phyloP scores from a whole-genome alignment of 208 protist species.

The Trypanosomatidae sp. region DNA sequence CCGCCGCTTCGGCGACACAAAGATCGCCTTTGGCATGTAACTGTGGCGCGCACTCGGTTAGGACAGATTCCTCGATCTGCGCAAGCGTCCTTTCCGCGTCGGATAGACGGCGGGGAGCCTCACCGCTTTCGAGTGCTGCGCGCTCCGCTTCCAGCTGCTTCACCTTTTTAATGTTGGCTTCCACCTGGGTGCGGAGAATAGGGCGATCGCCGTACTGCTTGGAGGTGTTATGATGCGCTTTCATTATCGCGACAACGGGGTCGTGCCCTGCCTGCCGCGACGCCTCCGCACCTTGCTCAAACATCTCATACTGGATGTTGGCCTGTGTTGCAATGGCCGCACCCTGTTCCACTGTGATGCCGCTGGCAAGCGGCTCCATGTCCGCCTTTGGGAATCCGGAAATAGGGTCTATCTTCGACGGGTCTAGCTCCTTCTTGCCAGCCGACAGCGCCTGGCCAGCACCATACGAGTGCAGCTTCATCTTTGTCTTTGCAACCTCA shows the following conservation, averaged over 20 bases:
- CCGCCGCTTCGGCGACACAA: background rate
- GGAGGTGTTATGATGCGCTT: slow-evolving; percentile 53
- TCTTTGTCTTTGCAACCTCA: slow-evolving; percentile 86
- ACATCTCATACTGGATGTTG: slow-evolving; percentile 75
- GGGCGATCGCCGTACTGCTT: slow-evolving; percentile 71
- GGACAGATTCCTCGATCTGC: slow-evolving; percentile 24
- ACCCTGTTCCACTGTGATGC: slow-evolving; percentile 87
- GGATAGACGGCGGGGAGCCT: background rate
- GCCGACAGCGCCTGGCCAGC: slow-evolving; percentile 54
- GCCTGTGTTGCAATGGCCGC: slow-evolving; percentile 74
- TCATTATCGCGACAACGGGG: slow-evolving; percentile 57
- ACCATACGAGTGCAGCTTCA: slow-evolving; percentile 83
- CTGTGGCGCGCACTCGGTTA: slow-evolving; percentile 2
- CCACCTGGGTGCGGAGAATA: slow-evolving; percentile 61
- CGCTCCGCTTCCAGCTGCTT: slow-evolving; percentile 49
- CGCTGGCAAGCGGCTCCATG: slow-evolving; percentile 74
- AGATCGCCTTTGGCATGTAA: background rate
- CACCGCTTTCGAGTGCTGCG: slow-evolving; percentile 20
- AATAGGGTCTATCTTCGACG: slow-evolving; percentile 62
- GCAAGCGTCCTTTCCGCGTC: slow-evolving; percentile 26
- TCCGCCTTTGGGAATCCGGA: slow-evolving; percentile 73
- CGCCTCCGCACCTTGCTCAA: slow-evolving; percentile 72
- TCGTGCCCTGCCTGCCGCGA: slow-evolving; percentile 57
- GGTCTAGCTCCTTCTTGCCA: slow-evolving; percentile 32
- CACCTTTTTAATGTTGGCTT: slow-evolving; percentile 63